Percentiles rank a stretch among this genome's conserved stretches.
phyloP scores from a whole-genome alignment of 768 basidiomycete genomes.

The Udeniomyces megalosporus region DNA sequence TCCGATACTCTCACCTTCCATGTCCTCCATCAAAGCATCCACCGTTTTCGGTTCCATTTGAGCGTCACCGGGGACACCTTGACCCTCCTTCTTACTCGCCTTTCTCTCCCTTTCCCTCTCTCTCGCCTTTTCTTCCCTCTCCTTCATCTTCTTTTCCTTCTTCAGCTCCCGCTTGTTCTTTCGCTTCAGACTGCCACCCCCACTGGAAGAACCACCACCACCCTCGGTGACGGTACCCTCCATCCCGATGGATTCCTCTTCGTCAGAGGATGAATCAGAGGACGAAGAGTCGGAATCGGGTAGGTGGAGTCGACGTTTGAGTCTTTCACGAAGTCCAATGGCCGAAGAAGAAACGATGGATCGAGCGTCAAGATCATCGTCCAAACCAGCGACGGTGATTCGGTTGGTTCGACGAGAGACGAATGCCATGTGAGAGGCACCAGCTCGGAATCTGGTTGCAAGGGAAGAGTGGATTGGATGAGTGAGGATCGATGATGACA shows the following conservation, averaged over 20 bases:
- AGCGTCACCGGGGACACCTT: slow-evolving; percentile 17
- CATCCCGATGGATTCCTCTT: slow-evolving; percentile 14
- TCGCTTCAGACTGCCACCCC: slow-evolving; percentile 23
- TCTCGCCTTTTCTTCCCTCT: slow-evolving; percentile 5
- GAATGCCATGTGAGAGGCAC: slow-evolving; percentile 75
- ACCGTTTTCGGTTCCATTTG: not conserved
- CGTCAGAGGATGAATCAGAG: slow-evolving; percentile 15
- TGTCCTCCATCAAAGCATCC: slow-evolving; percentile 56
- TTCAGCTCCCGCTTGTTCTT: slow-evolving; percentile 14
- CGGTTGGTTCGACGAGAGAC: slow-evolving; percentile 45
- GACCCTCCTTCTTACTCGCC: slow-evolving; percentile 8
- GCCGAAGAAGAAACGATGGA: slow-evolving; percentile 64
- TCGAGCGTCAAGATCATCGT: slow-evolving; percentile 23
- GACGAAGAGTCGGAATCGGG: slow-evolving; percentile 10
- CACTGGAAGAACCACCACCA: slow-evolving; percentile 18
- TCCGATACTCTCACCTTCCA: slow-evolving; percentile 75
- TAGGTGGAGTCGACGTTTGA: slow-evolving; percentile 41
- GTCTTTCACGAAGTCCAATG: slow-evolving; percentile 57
- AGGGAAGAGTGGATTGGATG: not conserved
- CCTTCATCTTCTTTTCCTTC: not conserved
- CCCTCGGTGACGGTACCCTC: slow-evolving; percentile 18
- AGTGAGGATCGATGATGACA: too few species aligned
- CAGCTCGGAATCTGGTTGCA: slow-evolving; percentile 23
- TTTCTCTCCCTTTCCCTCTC: not conserved
- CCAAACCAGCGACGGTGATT: slow-evolving; percentile 30